A percentile compares a stretch with the other conserved stretches of the same genome.
These are phyloP conservation scores for Moniliophthora roreri DNA, from an alignment of 1,284 basidiomycete genomes.

Conservation along the genomic window DNA sequence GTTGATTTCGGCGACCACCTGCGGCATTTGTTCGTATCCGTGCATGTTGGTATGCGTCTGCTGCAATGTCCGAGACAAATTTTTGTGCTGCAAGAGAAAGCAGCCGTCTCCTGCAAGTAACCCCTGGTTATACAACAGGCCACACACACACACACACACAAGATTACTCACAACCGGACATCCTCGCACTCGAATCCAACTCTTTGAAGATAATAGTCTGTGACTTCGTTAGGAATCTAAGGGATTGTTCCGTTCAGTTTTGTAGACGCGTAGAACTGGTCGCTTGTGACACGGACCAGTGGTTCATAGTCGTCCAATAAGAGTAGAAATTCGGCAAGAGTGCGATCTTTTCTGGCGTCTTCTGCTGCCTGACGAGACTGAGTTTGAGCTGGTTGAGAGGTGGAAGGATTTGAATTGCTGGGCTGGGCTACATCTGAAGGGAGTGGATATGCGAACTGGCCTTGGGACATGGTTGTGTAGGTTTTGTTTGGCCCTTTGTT, in stretches of 20 bases:
- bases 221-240: slow-evolving; percentile 97
- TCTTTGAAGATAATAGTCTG: slow-evolving; percentile 95
- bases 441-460: slow-evolving; percentile 28
- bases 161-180: slow-evolving; percentile 72
- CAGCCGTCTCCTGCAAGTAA: slow-evolving; percentile 76
- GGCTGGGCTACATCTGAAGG: slow-evolving; percentile 12
- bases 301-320: slow-evolving; percentile 98
- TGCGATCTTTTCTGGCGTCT: slow-evolving; percentile 84
- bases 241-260: background rate
- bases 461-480: background rate
- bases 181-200: slow-evolving; percentile 98
- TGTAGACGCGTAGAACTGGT: background rate
- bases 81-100: slow-evolving; percentile 97
- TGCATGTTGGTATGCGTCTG: slow-evolving; percentile 97
- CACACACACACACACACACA: background rate
- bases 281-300: slow-evolving; percentile 56
- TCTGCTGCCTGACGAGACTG: slow-evolving; percentile 74
- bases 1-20: slow-evolving; percentile 65
- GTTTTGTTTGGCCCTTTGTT: background rate
- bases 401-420: slow-evolving; percentile 2
- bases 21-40: slow-evolving; percentile 85
- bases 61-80: slow-evolving; percentile 95
- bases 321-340: slow-evolving; percentile 90
- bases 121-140: background rate
- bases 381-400: slow-evolving; percentile 26